Base-by-base conservation (phyloP, 208 protist genomes). In the Trypanosoma vivax region DNA sequence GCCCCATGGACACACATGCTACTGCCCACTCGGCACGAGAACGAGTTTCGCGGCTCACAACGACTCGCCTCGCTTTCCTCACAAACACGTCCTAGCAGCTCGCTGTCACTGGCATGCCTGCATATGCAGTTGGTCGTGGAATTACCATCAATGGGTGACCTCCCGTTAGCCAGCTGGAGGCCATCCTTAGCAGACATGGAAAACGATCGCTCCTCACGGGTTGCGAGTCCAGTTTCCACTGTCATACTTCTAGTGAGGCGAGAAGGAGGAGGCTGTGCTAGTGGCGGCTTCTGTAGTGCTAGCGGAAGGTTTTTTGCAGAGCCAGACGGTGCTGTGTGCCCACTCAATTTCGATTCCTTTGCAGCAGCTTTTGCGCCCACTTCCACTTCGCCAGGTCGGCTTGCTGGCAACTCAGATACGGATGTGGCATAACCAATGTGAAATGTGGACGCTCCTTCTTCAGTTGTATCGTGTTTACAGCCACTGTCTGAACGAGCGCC, bases 251-350 rank as follows among this genome's bases (percentile, higher is more conserved):
- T 21, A 10, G 4, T n/a, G 33, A 23, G 3, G 28, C 41, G 60
- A 16, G 21, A 42, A 5, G 41, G 46, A 18, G 41, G 46, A 18
- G 60, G 60, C 24, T 60, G 51, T 25, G 46, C 19, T 3, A 67
- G 52, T 19, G 60, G 60, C 18, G 60, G 60, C 23, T 58, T 67
- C 24, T 55, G 60, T 25, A 37, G 55, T 9, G 50, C 39, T 10
- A 37, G 25, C 9, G 35, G 37, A 21, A 35, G 30, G 31, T 53
- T 29, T 28, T 49, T 51, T 16, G 42, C 16, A 21, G 33, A 13
- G 11, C 39, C 37, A 14, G 52, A 67, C 2, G 25, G 14, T 13
- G 34, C 16, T n/a, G 21, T 19, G 1, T 11, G 13, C 30, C 34
- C 29, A 5, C 50, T 18, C 27, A 16, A 6, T 24, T 56, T 54